These are phyloP conservation scores for Ophryocystis elektroscirrha DNA, from an alignment of 169 alveolate species.

Conservation along the genomic window DNA sequence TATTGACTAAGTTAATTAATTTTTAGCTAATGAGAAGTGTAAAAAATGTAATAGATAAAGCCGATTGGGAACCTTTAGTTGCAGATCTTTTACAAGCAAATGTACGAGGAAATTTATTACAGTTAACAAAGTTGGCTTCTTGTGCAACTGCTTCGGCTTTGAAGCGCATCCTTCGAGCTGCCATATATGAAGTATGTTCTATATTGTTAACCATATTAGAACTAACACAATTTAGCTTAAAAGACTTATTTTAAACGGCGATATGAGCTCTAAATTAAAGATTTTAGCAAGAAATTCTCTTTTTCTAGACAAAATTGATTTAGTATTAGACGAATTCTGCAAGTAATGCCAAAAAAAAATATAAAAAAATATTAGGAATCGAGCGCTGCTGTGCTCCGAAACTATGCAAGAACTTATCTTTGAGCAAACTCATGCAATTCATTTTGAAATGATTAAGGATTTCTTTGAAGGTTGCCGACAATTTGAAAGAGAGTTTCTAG, in stretches of 20 bases:
- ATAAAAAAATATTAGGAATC: slow-evolving; percentile 13
- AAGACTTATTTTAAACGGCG: too few relatives aligned
- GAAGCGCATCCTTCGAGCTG: neutral
- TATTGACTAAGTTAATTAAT: neutral
- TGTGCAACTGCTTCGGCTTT: neutral
- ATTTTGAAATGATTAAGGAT: slow-evolving; percentile 51
- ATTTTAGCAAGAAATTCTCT: too few relatives aligned
- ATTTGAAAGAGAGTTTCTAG: slow-evolving; percentile 43
- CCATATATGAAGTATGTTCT: neutral
- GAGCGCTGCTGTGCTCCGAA: slow-evolving; percentile 44
- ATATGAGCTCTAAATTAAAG: too few relatives aligned
- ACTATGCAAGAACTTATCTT: slow-evolving; percentile 51
- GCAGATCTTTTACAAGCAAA: neutral
- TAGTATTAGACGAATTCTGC: too few relatives aligned
- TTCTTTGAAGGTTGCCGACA: slow-evolving; percentile 47
- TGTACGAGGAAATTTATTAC: neutral
- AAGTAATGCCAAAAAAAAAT: too few relatives aligned
- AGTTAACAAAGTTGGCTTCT: neutral
- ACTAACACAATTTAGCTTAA: too few relatives aligned
- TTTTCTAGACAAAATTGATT: too few relatives aligned
- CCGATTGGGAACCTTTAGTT: neutral
- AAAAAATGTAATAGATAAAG: neutral
- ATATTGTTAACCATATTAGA: too few relatives aligned
- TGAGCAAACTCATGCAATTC: slow-evolving; percentile 59
- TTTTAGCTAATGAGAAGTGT: neutral